Base-by-base conservation (phyloP, 768 basidiomycete genomes). In the Leccinum longicurvipes region DNA sequence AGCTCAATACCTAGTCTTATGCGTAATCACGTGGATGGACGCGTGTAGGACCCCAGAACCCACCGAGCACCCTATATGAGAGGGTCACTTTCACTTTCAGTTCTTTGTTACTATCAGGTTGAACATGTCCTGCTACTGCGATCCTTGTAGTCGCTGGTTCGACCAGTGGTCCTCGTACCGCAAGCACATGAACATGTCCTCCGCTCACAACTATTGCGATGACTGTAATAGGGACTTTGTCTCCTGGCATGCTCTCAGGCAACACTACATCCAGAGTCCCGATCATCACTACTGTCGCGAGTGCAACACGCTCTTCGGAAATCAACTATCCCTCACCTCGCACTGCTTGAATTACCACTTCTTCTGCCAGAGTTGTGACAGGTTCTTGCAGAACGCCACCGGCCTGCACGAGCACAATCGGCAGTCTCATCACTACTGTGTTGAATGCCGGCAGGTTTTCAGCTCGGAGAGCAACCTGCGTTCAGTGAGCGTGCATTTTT, bases 261-360 rank as follows among this genome's bases (percentile, higher is more conserved):
- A 82, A 54, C 86, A 87, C 65, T 84, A 67, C 59, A 73, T 79
- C 24, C 75, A 83, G 51, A 82, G 79, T 62, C 68, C 72, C 6
- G 24, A 14, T 0, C 85, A 86, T 51, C 12, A 65, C 39, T 87
- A 79, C 56, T 87, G 86, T 65, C 77, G 79, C 53, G 34, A 60
- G n/a, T 87, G 86, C 66, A 53, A 77, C 28, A 53, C 57, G 14
- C 77, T 82, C 53, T 84, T 81, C 55, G 44, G 61, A 4, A 57
- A 69, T 49, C 24, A 60, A 0, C 21, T 63, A 0, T 70, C 71
- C 0, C 74, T 84, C 1, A 57, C 72, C 1, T 53, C 65, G 0
- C 86, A 87, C 60, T 75, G 74, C 58, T 14, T 72, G 0, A 23
- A 67, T 0, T 41, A 36, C 0, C 85, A 86, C 63, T 15, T 54